Evolutionary conservation across 2,329 filamentous ascomycete species (phyloP).

Genomic region (Arthrobotrys conoides): DNA sequence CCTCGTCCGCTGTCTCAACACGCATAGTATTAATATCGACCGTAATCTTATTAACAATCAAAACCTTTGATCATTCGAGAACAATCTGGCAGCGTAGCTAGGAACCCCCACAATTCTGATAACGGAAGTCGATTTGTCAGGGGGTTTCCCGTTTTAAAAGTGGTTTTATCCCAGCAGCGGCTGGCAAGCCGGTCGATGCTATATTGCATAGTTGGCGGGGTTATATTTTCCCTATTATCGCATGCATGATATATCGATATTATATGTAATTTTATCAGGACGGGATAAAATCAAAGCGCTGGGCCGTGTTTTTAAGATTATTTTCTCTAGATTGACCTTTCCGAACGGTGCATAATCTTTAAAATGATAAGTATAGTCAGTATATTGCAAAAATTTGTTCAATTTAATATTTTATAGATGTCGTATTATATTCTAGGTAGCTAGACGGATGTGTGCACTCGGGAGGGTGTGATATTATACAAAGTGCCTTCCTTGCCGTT

Average conservation of each 20-base stretch:
- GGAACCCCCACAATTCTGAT: not conserved
- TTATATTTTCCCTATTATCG: not conserved
- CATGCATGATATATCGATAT: not conserved
- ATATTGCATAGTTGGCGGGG: not conserved
- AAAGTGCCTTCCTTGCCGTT: not conserved
- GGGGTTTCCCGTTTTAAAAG: no score
- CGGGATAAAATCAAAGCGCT: not conserved
- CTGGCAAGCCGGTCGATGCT: not conserved
- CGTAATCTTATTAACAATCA: not conserved
- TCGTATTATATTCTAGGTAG: not conserved
- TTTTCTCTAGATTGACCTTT: not conserved
- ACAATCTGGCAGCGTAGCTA: not conserved
- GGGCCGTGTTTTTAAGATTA: not conserved
- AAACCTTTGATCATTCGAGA: not conserved
- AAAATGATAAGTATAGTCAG: no score
- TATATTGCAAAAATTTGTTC: no score
- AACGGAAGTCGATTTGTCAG: no score
- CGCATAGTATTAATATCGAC: not conserved
- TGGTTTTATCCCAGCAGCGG: no score
- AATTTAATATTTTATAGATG: no score
- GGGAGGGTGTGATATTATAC: not conserved
- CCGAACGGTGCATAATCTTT: not conserved
- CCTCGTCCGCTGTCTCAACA: not conserved
- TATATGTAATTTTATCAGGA: slow-evolving; percentile 5
- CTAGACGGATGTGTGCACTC: not conserved